A percentile compares a stretch with the other conserved stretches of the same genome.
phyloP scores from a whole-genome alignment of 1,284 basidiomycete genomes.

The Cerioporus squamosus region DNA sequence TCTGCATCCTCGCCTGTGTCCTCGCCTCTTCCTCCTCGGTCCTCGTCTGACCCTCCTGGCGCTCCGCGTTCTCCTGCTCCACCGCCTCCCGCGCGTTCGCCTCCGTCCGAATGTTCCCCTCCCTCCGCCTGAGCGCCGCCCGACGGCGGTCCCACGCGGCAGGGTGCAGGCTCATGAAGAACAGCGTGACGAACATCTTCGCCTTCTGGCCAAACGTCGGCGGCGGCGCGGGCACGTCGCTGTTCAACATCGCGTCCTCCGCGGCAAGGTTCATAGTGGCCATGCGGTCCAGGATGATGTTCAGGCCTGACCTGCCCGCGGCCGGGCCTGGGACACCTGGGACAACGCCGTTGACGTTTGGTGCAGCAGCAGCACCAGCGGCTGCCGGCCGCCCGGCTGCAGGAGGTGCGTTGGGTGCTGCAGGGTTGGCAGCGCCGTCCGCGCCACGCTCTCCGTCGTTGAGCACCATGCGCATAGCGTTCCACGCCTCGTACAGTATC shows the following conservation, averaged over 20 bases:
- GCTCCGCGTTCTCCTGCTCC: constrained; percentile 35
- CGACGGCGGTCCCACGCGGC: constrained; percentile 78
- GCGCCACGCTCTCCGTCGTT: constrained; percentile 43
- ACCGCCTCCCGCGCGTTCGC: constrained; percentile 51
- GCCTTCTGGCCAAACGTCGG: constrained; percentile 56
- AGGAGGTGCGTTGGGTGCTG: constrained; percentile 10
- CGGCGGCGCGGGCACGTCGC: constrained; percentile 27
- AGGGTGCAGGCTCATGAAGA: constrained; percentile 70
- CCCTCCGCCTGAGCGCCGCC: constrained; percentile 59
- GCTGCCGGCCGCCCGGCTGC: constrained; percentile 1
- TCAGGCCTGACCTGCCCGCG: constrained; percentile 26
- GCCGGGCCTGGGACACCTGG: constrained; percentile 12
- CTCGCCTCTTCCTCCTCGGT: constrained; percentile 37
- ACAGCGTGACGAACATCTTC: constrained; percentile 57
- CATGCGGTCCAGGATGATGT: constrained; percentile 52
- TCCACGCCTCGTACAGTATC: constrained; percentile 80
- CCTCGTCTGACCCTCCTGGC: background rate
- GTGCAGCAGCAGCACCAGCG: background rate
- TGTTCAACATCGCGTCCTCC: constrained; percentile 57
- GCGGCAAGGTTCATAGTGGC: constrained; percentile 59
- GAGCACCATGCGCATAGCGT: constrained; percentile 62
- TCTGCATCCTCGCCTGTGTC: constrained; percentile 43
- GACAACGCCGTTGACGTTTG: constrained; percentile 22
- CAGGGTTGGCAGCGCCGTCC: constrained; percentile 29
- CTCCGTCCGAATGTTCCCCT: constrained; percentile 72